These are phyloP conservation scores for Fusarium lyarnte DNA, from an alignment of 2,329 filamentous ascomycete genomes.

Conservation along the genomic window DNA sequence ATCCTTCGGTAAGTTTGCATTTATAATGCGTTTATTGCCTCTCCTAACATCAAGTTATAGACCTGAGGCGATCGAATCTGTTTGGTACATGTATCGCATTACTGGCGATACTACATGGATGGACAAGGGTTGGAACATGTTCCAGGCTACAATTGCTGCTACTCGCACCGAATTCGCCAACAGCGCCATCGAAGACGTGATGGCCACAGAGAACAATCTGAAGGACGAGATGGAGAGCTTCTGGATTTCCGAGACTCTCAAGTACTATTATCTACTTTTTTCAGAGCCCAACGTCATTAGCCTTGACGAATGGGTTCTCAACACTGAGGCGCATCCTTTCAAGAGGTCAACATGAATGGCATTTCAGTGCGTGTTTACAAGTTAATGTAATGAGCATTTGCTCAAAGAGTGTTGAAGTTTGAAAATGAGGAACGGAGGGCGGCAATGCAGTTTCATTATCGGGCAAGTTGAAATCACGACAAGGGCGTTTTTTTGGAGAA, in stretches of 20 bases:
- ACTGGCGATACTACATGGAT: conserved; percentile 80
- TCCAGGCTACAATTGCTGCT: conserved; percentile 72
- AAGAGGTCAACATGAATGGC: conserved; percentile 51
- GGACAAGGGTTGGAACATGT: conserved; percentile 90
- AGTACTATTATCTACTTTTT: conserved; percentile 90
- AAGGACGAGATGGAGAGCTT: conserved; percentile 84
- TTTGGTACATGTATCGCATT: conserved; percentile 92
- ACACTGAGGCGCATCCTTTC: conserved; percentile 71
- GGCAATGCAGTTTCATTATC: conserved; percentile 1
- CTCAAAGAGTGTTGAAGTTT: neutral
- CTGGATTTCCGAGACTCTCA: conserved; percentile 90
- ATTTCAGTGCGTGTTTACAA: neutral
- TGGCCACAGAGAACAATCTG: conserved; percentile 52
- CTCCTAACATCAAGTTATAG: conserved; percentile 51
- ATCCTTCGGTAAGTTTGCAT: conserved; percentile 65
- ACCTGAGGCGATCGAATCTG: conserved; percentile 86
- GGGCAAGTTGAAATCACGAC: conserved; percentile 11
- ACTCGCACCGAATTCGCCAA: conserved; percentile 75
- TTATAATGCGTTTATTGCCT: conserved; percentile 10
- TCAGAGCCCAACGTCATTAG: conserved; percentile 71
- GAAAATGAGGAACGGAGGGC: neutral
- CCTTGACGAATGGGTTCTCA: conserved; percentile 74
- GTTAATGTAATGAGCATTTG: neutral
- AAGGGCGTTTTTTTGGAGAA: conserved; percentile 28
- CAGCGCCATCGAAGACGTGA: conserved; percentile 75